These are phyloP conservation scores for Biscutella laevigata DNA, from an alignment of 441 rosid genomes.

Conservation along the genomic window DNA sequence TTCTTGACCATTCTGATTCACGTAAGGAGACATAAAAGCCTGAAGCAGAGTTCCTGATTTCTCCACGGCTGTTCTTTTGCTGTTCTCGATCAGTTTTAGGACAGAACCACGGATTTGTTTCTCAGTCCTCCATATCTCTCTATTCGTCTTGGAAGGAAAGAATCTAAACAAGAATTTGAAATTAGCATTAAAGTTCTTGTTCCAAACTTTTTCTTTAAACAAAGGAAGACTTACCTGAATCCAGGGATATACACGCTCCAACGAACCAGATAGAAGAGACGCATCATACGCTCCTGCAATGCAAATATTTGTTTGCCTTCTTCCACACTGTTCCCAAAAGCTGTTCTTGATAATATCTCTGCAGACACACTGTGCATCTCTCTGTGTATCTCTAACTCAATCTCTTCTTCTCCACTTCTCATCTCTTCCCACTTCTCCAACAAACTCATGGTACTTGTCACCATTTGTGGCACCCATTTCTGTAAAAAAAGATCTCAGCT, in stretches of 20 bases:
- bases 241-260: slow-evolving; percentile 69
- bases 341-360: slow-evolving; percentile 67
- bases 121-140: slow-evolving; percentile 53
- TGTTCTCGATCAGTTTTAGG: slow-evolving; percentile 35
- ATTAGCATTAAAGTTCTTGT: not conserved
- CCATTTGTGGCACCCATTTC: slow-evolving; percentile 73
- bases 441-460: slow-evolving; percentile 35
- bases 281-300: slow-evolving; percentile 60
- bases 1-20: slow-evolving; percentile 44
- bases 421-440: slow-evolving; percentile 59
- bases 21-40: slow-evolving; percentile 41
- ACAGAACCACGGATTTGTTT: slow-evolving; percentile 56
- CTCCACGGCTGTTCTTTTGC: slow-evolving; percentile 19
- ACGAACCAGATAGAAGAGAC: slow-evolving; percentile 42
- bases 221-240: slow-evolving; percentile 41
- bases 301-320: slow-evolving; percentile 66
- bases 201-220: not conserved
- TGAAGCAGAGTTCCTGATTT: slow-evolving; percentile 43
- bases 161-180: slow-evolving; percentile 37
- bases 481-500: slow-evolving; percentile 13
- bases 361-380: slow-evolving; percentile 57
- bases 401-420: slow-evolving; percentile 42
- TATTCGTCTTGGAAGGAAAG: slow-evolving; percentile 67
- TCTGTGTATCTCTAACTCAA: slow-evolving; percentile 54
- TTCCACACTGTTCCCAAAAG: slow-evolving; percentile 67